A percentile compares a stretch with the other conserved stretches of the same genome.
phyloP scores from a whole-genome alignment of 805 yeast genomes.

The Candida methanosorbosa region DNA sequence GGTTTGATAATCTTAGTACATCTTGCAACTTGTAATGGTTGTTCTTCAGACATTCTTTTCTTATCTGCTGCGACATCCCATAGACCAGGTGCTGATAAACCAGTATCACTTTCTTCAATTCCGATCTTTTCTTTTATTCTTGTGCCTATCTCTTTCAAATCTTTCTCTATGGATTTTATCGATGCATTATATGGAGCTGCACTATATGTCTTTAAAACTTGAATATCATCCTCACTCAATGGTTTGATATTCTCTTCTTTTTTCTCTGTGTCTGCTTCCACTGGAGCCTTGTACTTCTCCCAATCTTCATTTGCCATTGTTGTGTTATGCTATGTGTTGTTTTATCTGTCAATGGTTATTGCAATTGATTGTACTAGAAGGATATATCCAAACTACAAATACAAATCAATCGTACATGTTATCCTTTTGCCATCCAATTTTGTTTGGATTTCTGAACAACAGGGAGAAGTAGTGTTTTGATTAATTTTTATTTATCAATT shows the following conservation, averaged over 20 bases:
- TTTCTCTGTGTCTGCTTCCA: conserved; percentile 45
- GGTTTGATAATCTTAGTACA: conserved; percentile 93
- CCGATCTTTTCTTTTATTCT: conserved; percentile 94
- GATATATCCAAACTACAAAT: not conserved
- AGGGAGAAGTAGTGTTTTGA: too few species aligned
- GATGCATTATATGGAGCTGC: conserved; percentile 90
- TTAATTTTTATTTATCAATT: too few species aligned
- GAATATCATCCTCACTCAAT: conserved; percentile 92
- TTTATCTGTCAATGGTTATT: too few species aligned
- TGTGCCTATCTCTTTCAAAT: conserved; percentile 73
- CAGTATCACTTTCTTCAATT: conserved; percentile 91
- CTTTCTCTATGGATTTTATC: conserved; percentile 78
- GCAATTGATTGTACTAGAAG: too few species aligned
- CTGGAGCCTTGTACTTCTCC: conserved; percentile 94
- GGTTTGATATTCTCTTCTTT: conserved; percentile 75
- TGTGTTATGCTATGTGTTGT: too few species aligned
- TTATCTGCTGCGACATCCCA: conserved; percentile 98
- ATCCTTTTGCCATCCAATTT: too few species aligned
- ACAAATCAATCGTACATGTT: too few species aligned
- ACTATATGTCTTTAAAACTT: conserved; percentile 93
- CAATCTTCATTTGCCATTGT: conserved; percentile 93
- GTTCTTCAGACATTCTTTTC: conserved; percentile 87
- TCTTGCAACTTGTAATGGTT: conserved; percentile 95
- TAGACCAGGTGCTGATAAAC: conserved; percentile 91
- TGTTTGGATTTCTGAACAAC: too few species aligned